Conservation (phyloP, 352 stramenopile species). For the Achlya hypogyna region DNA sequence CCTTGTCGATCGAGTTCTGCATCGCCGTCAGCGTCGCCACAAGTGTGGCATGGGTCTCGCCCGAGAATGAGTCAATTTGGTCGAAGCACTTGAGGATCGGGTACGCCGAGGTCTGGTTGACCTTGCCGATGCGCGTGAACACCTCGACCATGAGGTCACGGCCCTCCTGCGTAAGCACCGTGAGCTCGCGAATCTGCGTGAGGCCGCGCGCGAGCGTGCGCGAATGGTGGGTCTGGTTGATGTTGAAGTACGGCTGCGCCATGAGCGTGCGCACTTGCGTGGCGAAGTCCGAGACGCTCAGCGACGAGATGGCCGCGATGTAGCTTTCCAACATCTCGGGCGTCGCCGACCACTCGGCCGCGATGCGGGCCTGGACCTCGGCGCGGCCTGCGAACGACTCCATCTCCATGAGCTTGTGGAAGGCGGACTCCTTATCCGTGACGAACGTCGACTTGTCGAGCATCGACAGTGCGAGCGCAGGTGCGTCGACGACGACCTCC, state of each 20-base stretch:
- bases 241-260: constrained; percentile 64
- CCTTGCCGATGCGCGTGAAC: constrained; percentile 73
- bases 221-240: constrained; percentile 58
- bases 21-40: constrained; percentile 47
- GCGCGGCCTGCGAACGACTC: constrained; percentile 44
- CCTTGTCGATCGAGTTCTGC: constrained; percentile 69
- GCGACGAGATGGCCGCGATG: constrained; percentile 59
- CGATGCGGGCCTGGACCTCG: constrained; percentile 59
- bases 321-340: constrained; percentile 75
- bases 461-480: constrained; percentile 42
- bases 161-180: constrained; percentile 61
- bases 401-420: constrained; percentile 56
- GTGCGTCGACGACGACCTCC: constrained; percentile 17
- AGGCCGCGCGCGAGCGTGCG: constrained; percentile 52
- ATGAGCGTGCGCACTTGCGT: constrained; percentile 63
- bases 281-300: constrained; percentile 52
- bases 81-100: constrained; percentile 73
- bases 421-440: constrained; percentile 47
- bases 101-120: constrained; percentile 81
- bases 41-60: constrained; percentile 45
- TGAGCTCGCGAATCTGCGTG: constrained; percentile 67
- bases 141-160: constrained; percentile 58
- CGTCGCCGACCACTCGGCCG: constrained; percentile 56
- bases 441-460: constrained; percentile 61
- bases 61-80: constrained; percentile 61